Evolutionary conservation across 1,284 basidiomycete genomes (phyloP).

Genomic region (Tilletia indica): DNA sequence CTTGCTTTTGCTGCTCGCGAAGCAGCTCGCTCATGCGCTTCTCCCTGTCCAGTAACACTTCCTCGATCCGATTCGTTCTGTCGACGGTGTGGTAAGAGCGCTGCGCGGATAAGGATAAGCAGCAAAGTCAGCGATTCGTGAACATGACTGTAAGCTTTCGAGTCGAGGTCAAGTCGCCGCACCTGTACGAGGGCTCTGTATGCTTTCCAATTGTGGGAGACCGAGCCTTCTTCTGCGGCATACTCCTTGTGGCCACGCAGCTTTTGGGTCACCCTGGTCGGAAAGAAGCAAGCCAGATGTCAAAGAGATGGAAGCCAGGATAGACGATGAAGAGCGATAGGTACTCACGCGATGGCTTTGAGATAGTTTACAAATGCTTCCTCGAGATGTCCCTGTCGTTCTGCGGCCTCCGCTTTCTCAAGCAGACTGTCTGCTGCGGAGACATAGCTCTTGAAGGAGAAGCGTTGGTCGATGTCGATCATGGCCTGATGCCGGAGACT

Average conservation of each 20-base stretch:
- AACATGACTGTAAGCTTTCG: background rate
- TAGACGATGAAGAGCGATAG: background rate
- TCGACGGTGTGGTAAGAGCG: constrained; percentile 45
- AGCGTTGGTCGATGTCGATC: constrained; percentile 23
- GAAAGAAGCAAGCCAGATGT: background rate
- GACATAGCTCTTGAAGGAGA: constrained; percentile 52
- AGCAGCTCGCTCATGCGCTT: constrained; percentile 24
- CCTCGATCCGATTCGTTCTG: constrained; percentile 45
- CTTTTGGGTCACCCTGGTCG: constrained; percentile 2
- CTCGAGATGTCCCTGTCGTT: constrained; percentile 50
- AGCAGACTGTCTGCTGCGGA: constrained; percentile 51
- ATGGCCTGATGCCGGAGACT: background rate
- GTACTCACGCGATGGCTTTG: constrained; percentile 31
- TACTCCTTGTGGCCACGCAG: constrained; percentile 16
- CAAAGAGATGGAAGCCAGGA: background rate
- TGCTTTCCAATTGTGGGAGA: background rate
- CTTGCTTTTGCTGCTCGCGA: background rate
- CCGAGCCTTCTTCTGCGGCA: background rate
- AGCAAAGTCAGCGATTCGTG: background rate
- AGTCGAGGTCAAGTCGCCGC: constrained; percentile 40
- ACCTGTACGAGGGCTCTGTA: constrained; percentile 11
- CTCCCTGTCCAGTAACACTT: constrained; percentile 40
- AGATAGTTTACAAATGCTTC: constrained; percentile 55
- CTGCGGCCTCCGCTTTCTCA: constrained; percentile 51
- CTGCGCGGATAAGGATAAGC: constrained; percentile 11